Evolutionary conservation across 305 asterid genomes (phyloP).

Genomic region (Fraxinus floribunda): DNA sequence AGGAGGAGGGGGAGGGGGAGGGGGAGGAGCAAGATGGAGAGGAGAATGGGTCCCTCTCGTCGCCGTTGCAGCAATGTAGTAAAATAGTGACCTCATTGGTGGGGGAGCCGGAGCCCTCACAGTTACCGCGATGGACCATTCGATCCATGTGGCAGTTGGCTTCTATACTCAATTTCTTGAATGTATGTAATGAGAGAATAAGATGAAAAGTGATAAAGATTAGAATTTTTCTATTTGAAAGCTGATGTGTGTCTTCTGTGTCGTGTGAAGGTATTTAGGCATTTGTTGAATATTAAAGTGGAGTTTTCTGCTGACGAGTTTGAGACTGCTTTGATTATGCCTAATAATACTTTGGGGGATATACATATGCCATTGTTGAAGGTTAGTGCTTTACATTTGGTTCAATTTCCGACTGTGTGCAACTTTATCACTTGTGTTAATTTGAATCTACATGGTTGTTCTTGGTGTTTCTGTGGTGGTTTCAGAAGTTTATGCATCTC

Average conservation of each 20-base stretch:
- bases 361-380: constrained; percentile 93
- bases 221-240: constrained; percentile 12
- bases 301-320: constrained; percentile 95
- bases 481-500: neutral
- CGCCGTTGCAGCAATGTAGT: constrained; percentile 47
- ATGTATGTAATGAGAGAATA: constrained; percentile 51
- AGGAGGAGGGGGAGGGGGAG: constrained; percentile 27
- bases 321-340: constrained; percentile 86
- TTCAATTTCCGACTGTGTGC: constrained; percentile 4
- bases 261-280: constrained; percentile 81
- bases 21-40: constrained; percentile 46
- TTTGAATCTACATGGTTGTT: neutral
- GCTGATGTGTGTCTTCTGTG: constrained; percentile 25
- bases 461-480: neutral
- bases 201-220: constrained; percentile 9
- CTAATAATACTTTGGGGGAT: constrained; percentile 78
- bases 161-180: constrained; percentile 85
- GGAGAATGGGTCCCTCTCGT: constrained; percentile 40
- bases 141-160: constrained; percentile 99
- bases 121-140: constrained; percentile 79
- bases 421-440: constrained; percentile 5
- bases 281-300: constrained; percentile 75
- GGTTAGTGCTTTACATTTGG: constrained; percentile 45
- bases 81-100: constrained; percentile 63
- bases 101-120: constrained; percentile 82